Conservation (phyloP, 768 basidiomycete species). For the Candolleomyces efflorescens region DNA sequence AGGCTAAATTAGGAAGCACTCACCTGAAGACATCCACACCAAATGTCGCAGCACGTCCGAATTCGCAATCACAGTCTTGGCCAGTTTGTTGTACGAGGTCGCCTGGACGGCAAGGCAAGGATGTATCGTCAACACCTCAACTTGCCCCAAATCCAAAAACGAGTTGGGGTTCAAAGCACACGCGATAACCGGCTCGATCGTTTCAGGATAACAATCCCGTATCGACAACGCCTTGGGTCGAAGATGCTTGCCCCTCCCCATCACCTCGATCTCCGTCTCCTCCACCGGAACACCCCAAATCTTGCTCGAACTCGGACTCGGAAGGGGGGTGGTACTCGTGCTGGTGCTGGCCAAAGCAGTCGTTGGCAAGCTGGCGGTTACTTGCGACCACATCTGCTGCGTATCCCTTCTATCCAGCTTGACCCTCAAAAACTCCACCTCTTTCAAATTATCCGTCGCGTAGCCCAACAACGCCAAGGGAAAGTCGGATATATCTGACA, state of each 20-base stretch:
- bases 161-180: neutral
- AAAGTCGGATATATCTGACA: neutral
- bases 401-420: slow-evolving; percentile 1
- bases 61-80: neutral
- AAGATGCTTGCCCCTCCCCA: neutral
- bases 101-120: neutral
- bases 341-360: no score
- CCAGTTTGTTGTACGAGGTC: neutral
- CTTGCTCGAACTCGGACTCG: no score
- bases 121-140: neutral
- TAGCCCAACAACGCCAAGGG: neutral
- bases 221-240: neutral
- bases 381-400: neutral
- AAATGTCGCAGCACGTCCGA: neutral
- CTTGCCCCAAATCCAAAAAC: neutral
- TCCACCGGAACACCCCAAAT: no score
- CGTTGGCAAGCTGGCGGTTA: neutral
- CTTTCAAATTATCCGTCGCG: neutral
- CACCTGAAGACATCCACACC: neutral
- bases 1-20: neutral
- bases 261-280: no score
- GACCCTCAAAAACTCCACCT: neutral
- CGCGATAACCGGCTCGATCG: neutral
- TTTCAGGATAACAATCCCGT: neutral
- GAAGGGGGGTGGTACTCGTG: no score